A percentile compares a stretch with the other conserved stretches of the same genome.
Evolutionary conservation across 2,329 filamentous ascomycete species (phyloP).

Genomic region (Calonectria multiphialidica): DNA sequence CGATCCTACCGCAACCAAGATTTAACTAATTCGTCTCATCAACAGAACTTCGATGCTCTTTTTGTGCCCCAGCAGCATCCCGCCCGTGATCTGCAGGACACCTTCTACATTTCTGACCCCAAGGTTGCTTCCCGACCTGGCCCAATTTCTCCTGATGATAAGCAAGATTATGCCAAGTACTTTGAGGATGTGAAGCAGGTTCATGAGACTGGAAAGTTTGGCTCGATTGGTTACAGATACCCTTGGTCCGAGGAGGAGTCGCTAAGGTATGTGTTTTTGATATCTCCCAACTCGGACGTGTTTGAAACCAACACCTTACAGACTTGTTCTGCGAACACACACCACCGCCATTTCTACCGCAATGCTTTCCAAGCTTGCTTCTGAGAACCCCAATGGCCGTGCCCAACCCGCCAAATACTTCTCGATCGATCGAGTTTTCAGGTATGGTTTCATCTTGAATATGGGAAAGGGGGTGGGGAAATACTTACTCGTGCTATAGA

Average conservation of each 20-base stretch:
- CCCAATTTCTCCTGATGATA: conserved; percentile 59
- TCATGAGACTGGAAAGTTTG: conserved; percentile 92
- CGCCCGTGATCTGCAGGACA: conserved; percentile 96
- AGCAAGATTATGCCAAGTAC: conserved; percentile 71
- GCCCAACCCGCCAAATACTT: conserved; percentile 88
- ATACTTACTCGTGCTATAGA: conserved; percentile 52
- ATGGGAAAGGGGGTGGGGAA: neutral
- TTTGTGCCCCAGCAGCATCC: conserved; percentile 97
- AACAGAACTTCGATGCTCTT: conserved; percentile 90
- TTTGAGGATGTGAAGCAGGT: conserved; percentile 90
- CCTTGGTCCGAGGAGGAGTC: conserved; percentile 92
- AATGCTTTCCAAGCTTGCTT: conserved; percentile 90
- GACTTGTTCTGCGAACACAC: conserved; percentile 93
- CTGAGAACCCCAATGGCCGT: conserved; percentile 77
- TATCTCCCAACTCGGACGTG: neutral
- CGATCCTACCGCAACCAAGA: neutral
- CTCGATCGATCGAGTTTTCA: conserved; percentile 97
- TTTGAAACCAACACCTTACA: conserved; percentile 49
- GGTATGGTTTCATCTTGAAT: neutral
- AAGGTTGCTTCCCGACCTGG: conserved; percentile 62
- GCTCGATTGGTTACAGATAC: conserved; percentile 96
- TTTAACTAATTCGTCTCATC: neutral
- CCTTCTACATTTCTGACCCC: conserved; percentile 97
- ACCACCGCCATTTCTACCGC: conserved; percentile 93
- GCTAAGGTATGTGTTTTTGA: conserved; percentile 1